A percentile compares a stretch with the other conserved stretches of the same genome.
These are phyloP conservation scores for Amanita fuliginea DNA, from an alignment of 768 basidiomycete species.

Conservation along the genomic window DNA sequence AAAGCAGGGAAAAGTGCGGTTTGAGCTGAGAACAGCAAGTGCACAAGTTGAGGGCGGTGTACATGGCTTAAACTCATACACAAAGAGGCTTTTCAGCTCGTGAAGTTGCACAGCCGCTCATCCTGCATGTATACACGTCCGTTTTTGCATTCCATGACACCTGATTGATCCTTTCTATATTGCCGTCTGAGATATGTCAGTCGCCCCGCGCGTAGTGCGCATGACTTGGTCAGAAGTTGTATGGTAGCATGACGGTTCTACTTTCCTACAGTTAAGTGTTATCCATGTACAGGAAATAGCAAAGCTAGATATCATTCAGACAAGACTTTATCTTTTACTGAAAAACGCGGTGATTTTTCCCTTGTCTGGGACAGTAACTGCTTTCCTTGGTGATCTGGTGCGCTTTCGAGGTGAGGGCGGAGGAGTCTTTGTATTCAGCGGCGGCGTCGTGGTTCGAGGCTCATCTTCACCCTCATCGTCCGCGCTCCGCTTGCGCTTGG, in stretches of 20 bases:
- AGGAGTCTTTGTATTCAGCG: background rate
- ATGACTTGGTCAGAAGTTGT: no score
- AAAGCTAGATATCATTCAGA: no score
- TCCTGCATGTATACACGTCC: no score
- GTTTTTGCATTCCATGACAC: no score
- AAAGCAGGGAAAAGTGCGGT: slow-evolving; percentile 56
- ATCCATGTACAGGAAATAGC: background rate
- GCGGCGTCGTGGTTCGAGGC: background rate
- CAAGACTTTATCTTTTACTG: background rate
- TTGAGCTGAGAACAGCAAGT: slow-evolving; percentile 88
- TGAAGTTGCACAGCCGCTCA: background rate
- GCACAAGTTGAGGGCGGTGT: slow-evolving; percentile 96
- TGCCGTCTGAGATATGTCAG: no score
- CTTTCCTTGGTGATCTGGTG: background rate
- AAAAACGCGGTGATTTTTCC: slow-evolving; percentile 5
- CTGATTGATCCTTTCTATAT: no score
- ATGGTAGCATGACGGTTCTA: no score
- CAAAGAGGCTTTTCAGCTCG: slow-evolving; percentile 23
- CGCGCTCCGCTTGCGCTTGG: slow-evolving; percentile 2
- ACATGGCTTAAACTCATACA: slow-evolving; percentile 80
- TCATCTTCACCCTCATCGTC: background rate
- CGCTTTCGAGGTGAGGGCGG: background rate
- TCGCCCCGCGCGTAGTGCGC: no score
- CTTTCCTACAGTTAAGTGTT: background rate
- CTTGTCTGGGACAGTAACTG: background rate